Conservation (phyloP, 73 alveolate species). For the Paramecium pentaurelia region DNA sequence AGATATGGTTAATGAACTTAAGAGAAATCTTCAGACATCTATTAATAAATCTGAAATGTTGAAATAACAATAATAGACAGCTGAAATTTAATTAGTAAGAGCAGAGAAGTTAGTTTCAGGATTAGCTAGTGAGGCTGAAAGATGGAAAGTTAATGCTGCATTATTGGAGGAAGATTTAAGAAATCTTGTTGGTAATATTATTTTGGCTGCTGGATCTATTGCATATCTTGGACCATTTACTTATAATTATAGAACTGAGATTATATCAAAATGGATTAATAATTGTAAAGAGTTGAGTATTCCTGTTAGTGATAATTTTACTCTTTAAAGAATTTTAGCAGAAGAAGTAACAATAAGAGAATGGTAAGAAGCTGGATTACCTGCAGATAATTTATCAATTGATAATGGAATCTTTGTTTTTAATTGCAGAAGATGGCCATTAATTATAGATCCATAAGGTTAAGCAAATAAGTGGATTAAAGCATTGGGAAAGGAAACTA, state of each 20-base stretch:
- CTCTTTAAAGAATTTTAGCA: conserved; percentile 44
- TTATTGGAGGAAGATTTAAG: conserved; percentile 87
- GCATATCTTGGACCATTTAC: conserved; percentile 99
- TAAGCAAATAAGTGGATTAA: conserved; percentile 99
- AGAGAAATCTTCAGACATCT: conserved; percentile 85
- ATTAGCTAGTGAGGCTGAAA: conserved; percentile 93
- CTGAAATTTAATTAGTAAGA: conserved; percentile 90
- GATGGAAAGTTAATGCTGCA: conserved; percentile 87
- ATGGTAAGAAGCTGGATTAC: conserved; percentile 88
- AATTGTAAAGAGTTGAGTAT: conserved; percentile 69
- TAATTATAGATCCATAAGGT: conserved; percentile 99
- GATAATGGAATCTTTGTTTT: conserved; percentile 99
- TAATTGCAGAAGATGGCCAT: conserved; percentile 99
- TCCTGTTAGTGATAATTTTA: conserved; percentile 70
- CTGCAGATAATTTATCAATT: conserved; percentile 98
- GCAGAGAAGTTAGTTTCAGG: conserved; percentile 98
- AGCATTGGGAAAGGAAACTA: conserved; percentile 92
- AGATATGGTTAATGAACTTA: conserved; percentile 83
- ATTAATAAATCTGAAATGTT: conserved; percentile 88
- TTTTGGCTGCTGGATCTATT: conserved; percentile 97
- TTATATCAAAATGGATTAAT: conserved; percentile 78
- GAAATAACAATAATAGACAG: conserved; percentile 81
- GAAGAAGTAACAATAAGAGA: conserved; percentile 63
- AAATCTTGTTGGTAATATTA: conserved; percentile 97
- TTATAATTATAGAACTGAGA: conserved; percentile 90